Evolutionary conservation across 148 eudicot species (phyloP).

Genomic region (Chenopodium quinoa): DNA sequence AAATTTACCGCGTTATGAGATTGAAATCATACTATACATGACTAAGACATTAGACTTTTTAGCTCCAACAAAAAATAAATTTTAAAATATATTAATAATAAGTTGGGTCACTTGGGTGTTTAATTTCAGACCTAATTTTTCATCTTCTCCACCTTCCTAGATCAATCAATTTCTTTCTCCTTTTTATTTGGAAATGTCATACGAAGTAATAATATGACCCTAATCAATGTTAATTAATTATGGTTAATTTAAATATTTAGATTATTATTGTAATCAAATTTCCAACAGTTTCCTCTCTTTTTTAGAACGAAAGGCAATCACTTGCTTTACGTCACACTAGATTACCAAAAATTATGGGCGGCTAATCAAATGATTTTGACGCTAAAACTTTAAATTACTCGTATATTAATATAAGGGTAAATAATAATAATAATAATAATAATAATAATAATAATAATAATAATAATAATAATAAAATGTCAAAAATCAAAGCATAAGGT

Average conservation of each 20-base stretch:
- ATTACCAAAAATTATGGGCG: conserved; percentile 33
- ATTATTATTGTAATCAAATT: not conserved
- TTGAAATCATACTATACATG: conserved; percentile 14
- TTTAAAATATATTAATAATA: no score
- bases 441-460: no score
- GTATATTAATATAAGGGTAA: no score
- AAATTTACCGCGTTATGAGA: not conserved
- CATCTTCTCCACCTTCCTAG: not conserved
- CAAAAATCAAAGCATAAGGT: not conserved
- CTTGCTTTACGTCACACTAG: conserved; percentile 27
- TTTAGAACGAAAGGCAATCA: conserved; percentile 7
- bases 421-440: no score
- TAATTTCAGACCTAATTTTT: not conserved
- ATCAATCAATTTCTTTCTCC: not conserved
- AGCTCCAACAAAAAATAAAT: no score
- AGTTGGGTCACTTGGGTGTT: not conserved
- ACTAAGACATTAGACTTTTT: not conserved
- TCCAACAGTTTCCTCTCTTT: not conserved
- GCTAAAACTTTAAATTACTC: not conserved
- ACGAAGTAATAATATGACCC: not conserved
- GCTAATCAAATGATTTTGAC: conserved; percentile 30
- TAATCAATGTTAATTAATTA: not conserved
- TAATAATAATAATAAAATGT: no score
- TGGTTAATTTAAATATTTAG: not conserved
- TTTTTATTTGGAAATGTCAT: no score